Base-by-base conservation (phyloP, 1,284 basidiomycete species). In the Ceratorhiza oryzae-sativae region DNA sequence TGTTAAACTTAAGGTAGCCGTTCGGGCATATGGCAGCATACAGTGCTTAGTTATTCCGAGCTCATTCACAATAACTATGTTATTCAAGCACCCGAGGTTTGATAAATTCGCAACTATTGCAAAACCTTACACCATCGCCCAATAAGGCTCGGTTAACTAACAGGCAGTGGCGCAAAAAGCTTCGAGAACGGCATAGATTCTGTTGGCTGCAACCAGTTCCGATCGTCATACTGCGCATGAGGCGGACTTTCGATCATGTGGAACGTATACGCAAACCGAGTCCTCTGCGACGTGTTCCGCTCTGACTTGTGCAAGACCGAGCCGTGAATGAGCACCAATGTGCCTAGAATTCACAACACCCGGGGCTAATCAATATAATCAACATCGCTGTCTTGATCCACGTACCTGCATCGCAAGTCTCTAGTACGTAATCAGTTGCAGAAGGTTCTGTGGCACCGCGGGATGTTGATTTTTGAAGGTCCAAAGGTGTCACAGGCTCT, bases 261-360 rank as follows among this genome's bases (percentile, higher is more conserved):
- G 81, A 97, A 97, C 0, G 95, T 97, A 79, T 97, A 97, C 42
- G 94, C 94, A 77, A 92, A 93, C 20, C 95, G 87, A 1, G 93
- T 94, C 77, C 84, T 84, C 71, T 79, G 82, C 78, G 85, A 90
- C 15, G 83, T 90, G 77, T 93, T 97, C 60, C 87, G 86, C 78
- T 93, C 92, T 0, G 92, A 94, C 80, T 92, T 93, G 83, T 98
- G 95, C 75, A 97, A 82, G 1, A 95, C 92, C 56, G 86, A 88
- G 0, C 95, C 95, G 77, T 97, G 94, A 51, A 97, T 97, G 27
- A 97, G 80, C 0, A 97, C 93, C 6, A 97, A 82, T 76, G 93
- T 91, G 39, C 92, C 91, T 92, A 61, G 23, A 30, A 15, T 45
- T 36, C 23, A n/a, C 42, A 18, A 45, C 6, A 18, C 42, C 36